Evolutionary conservation across 306 rosid species (phyloP).

Genomic region (Gynostemma pentaphyllum): DNA sequence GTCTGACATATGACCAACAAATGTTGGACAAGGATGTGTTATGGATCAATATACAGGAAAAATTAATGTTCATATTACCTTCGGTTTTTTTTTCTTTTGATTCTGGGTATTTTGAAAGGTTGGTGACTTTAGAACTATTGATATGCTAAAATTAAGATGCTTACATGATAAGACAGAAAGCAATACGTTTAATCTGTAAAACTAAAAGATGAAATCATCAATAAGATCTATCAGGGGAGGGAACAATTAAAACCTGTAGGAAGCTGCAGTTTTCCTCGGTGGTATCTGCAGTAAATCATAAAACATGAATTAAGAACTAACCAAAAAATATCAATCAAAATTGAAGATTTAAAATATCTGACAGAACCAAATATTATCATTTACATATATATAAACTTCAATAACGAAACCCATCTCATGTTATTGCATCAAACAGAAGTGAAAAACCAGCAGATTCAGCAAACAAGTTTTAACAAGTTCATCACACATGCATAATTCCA

Average conservation of each 20-base stretch:
- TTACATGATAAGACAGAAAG: background rate
- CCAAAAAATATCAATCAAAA: background rate
- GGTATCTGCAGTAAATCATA: slow-evolving; percentile 66
- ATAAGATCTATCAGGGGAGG: background rate
- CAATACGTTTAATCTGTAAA: background rate
- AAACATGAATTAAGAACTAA: slow-evolving; percentile 8
- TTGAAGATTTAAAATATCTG: background rate
- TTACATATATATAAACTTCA: background rate
- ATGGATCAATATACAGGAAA: background rate
- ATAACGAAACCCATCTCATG: no score
- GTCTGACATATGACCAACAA: no score
- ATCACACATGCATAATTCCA: background rate
- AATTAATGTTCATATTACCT: background rate
- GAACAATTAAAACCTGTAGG: slow-evolving; percentile 65
- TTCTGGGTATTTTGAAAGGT: background rate
- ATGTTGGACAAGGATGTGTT: no score
- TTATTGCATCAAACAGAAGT: background rate
- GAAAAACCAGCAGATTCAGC: background rate
- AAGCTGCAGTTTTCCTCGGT: slow-evolving; percentile 90
- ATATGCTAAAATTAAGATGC: background rate
- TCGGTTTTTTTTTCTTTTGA: background rate
- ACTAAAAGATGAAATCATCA: background rate
- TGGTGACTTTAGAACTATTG: background rate
- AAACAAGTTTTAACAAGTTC: background rate
- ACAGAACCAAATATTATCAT: background rate